Conservation (phyloP, 2,329 filamentous ascomycete species). For the Paecilomyces fulvus region DNA sequence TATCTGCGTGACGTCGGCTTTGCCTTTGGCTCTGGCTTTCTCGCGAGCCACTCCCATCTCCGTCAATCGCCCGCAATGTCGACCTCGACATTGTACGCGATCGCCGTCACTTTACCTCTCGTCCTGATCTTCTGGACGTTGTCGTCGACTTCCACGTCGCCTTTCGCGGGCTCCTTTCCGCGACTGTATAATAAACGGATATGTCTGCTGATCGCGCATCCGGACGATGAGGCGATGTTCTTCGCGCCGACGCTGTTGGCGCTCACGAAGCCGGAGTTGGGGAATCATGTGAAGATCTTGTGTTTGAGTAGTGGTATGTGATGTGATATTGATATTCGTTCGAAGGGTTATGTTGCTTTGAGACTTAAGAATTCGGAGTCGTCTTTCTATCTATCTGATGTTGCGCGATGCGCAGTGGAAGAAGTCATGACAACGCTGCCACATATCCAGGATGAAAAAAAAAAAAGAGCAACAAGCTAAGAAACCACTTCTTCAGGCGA, state of each 20-base stretch:
- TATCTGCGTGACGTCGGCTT: neutral
- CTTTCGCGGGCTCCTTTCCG: slow-evolving; percentile 41
- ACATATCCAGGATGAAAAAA: neutral
- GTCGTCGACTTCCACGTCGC: slow-evolving; percentile 31
- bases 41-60: no score
- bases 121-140: slow-evolving; percentile 37
- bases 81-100: slow-evolving; percentile 11
- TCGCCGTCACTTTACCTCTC: slow-evolving; percentile 29
- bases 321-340: neutral
- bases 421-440: neutral
- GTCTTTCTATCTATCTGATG: neutral
- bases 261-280: slow-evolving; percentile 68
- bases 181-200: slow-evolving; percentile 74
- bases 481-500: slow-evolving; percentile 47
- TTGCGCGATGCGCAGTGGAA: neutral
- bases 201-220: slow-evolving; percentile 88
- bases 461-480: neutral
- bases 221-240: slow-evolving; percentile 99
- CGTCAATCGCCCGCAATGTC: slow-evolving; percentile 4
- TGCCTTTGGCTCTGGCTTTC: neutral
- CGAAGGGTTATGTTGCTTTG: neutral
- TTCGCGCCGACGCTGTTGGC: slow-evolving; percentile 82
- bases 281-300: slow-evolving; percentile 89
- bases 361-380: neutral
- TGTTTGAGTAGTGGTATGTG: slow-evolving; percentile 73